Base-by-base conservation (phyloP, 495 filamentous ascomycete species). In the Elasticomyces elasticus region DNA sequence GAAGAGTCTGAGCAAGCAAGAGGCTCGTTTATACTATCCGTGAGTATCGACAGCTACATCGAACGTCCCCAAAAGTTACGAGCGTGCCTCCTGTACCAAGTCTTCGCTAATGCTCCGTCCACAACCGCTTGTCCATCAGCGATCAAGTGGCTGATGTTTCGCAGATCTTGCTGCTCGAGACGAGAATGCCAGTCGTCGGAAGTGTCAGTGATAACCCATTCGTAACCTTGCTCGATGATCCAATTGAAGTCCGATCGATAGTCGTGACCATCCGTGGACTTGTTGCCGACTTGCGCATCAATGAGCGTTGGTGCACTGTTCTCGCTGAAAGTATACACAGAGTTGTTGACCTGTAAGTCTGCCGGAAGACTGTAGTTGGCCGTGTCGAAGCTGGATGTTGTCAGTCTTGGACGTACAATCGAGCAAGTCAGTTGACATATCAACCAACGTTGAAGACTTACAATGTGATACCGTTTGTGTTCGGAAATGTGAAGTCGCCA, bases 161-260 rank as follows among this genome's bases (percentile, higher is more conserved):
- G 24, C 24, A 30, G 2, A 28, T 27, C 45, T 25, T 49, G 25
- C 45, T 25, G 13, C 27, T 28, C 24, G 2, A 49, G 27, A 22
- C 45, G 45, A 12, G 24, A 19, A 27, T 49, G 45, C 45, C 45
- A 49, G 7, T 30, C 25, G 33, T 49, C 45, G 11, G 45, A 11
- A 10, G 45, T 49, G 27, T 49, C 45, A 6, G 25, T 30, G n/a
- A 49, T 49, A 27, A 49, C 33, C 45, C 45, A 49, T 15, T 49
- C 24, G 22, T 30, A 49, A 7, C 45, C 45, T 10, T 28, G 24
- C 45, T 49, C 45, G 9, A 49, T 5, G n/a, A 49, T 30, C 45
- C 45, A 49, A 33, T 49, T 5, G 45, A 49, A 49, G 22, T 49
- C 45, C 24, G 25, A 30, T 11, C 45, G 45, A 33, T 49, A 49